These are phyloP conservation scores for Mycena leptocephala DNA, from an alignment of 768 basidiomycete genomes.

Conservation along the genomic window DNA sequence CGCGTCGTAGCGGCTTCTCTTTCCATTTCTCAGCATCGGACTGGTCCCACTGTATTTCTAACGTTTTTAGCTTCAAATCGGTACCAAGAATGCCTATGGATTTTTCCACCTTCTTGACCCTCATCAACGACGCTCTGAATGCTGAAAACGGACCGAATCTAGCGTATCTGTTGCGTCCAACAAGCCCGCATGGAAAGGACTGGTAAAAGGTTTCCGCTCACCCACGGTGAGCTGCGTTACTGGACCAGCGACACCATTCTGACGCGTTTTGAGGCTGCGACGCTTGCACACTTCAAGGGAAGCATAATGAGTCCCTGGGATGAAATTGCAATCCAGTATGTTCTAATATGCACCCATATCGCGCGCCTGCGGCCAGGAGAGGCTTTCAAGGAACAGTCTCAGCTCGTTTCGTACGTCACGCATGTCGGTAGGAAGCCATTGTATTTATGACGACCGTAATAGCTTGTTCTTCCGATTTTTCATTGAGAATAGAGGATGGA, in stretches of 20 bases:
- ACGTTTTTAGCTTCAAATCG: neutral
- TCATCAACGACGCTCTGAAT: conserved; percentile 74
- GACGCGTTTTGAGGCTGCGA: conserved; percentile 37
- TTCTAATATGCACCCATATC: conserved; percentile 80
- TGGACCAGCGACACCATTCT: conserved; percentile 6
- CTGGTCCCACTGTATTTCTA: conserved; percentile 2
- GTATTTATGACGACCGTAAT: neutral
- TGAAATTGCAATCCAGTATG: conserved; percentile 88
- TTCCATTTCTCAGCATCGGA: neutral
- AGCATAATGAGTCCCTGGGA: conserved; percentile 86
- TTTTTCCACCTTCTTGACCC: conserved; percentile 73
- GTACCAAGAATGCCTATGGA: conserved; percentile 59
- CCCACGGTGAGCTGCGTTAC: conserved; percentile 55
- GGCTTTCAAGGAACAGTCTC: conserved; percentile 87
- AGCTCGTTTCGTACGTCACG: conserved; percentile 79
- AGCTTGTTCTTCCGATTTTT: conserved; percentile 88
- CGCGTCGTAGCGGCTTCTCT: conserved; percentile 1
- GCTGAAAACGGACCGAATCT: conserved; percentile 79
- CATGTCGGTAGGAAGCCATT: neutral
- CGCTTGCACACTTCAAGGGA: conserved; percentile 69
- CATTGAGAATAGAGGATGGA: conserved; percentile 89
- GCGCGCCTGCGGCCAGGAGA: conserved; percentile 78
- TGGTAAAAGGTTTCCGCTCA: conserved; percentile 82
- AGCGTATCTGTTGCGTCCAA: conserved; percentile 83
- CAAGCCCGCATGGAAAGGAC: conserved; percentile 85